phyloP scores from a whole-genome alignment of 495 filamentous ascomycete species.

The Lasiosphaeria ovina region DNA sequence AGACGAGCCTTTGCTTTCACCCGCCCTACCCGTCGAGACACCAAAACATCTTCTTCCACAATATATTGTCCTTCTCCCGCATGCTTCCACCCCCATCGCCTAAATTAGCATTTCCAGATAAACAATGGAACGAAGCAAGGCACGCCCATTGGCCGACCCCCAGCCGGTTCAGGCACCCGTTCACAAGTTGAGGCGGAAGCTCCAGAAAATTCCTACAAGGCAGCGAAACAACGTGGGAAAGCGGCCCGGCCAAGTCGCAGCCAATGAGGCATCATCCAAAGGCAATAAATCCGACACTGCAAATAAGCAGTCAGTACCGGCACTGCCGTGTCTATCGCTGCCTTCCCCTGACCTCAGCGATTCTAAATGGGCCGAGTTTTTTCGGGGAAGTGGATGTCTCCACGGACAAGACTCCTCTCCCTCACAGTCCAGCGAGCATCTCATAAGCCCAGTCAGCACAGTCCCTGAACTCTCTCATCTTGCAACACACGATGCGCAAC shows the following conservation, averaged over 20 bases:
- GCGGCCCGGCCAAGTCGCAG: slow-evolving; percentile 18
- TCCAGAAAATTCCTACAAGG: slow-evolving; percentile 39
- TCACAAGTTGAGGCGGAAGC: slow-evolving; percentile 40
- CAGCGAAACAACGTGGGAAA: slow-evolving; percentile 25
- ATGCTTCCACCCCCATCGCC: slow-evolving; percentile 7
- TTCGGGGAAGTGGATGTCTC: slow-evolving; percentile 34
- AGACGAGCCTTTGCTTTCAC: slow-evolving; percentile 22
- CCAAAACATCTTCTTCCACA: slow-evolving; percentile 21
- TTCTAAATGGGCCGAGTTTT: slow-evolving; percentile 37
- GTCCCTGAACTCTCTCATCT: slow-evolving; percentile 44
- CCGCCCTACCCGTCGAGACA: slow-evolving; percentile 12
- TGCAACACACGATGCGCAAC: slow-evolving; percentile 22
- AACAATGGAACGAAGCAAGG: slow-evolving; percentile 38
- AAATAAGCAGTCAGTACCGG: slow-evolving; percentile 20
- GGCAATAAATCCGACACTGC: slow-evolving; percentile 26
- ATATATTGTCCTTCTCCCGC: slow-evolving; percentile 20
- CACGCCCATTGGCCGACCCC: slow-evolving; percentile 25
- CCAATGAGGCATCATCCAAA: slow-evolving; percentile 15
- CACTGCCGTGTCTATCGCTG: slow-evolving; percentile 17
- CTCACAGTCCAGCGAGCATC: slow-evolving; percentile 4
- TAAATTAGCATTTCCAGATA: slow-evolving; percentile 24
- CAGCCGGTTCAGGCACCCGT: slow-evolving; percentile 23
- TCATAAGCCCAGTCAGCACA: slow-evolving; percentile 22
- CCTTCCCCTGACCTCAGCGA: slow-evolving; percentile 28
- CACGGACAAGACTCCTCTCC: slow-evolving; percentile 10